A percentile compares a stretch with the other conserved stretches of the same genome.
Evolutionary conservation across 2,329 filamentous ascomycete genomes (phyloP).

Genomic region (Arthroderma sp.): DNA sequence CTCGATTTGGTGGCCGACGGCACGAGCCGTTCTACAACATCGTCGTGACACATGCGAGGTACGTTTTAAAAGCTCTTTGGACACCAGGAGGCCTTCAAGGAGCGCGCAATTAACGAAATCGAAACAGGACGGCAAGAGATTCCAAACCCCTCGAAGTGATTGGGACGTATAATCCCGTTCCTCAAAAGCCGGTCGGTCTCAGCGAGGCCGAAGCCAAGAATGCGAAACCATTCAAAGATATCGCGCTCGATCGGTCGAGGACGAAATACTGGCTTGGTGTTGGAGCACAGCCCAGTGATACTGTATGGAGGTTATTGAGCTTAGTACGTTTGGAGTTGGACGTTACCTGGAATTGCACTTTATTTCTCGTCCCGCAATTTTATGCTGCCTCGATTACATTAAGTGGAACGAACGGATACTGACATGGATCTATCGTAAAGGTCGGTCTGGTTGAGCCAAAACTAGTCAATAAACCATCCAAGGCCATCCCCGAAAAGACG

Average conservation of each 20-base stretch:
- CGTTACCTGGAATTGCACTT: neutral
- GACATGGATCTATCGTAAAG: slow-evolving; percentile 12
- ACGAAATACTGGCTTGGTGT: slow-evolving; percentile 96
- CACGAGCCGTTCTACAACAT: slow-evolving; percentile 97
- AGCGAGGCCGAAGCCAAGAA: slow-evolving; percentile 35
- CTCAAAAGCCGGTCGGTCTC: slow-evolving; percentile 37
- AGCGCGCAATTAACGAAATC: neutral
- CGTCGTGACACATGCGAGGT: slow-evolving; percentile 86
- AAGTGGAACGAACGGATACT: neutral
- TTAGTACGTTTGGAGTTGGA: slow-evolving; percentile 8
- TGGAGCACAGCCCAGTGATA: slow-evolving; percentile 84
- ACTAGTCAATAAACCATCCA: slow-evolving; percentile 2
- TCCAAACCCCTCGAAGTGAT: slow-evolving; percentile 88
- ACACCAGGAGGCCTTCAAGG: neutral
- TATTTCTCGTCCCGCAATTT: neutral
- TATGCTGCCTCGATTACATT: too few relatives aligned
- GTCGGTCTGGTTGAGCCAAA: slow-evolving; percentile 24
- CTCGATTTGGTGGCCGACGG: slow-evolving; percentile 69
- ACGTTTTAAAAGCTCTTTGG: slow-evolving; percentile 14
- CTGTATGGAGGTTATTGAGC: slow-evolving; percentile 66
- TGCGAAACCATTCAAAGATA: slow-evolving; percentile 74
- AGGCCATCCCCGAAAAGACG: neutral
- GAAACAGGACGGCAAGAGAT: slow-evolving; percentile 63
- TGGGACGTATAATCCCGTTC: slow-evolving; percentile 50
- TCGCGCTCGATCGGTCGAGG: slow-evolving; percentile 67